These are phyloP conservation scores for Trematosphaeria pertusa DNA, from an alignment of 2,329 filamentous ascomycete genomes.

Conservation along the genomic window DNA sequence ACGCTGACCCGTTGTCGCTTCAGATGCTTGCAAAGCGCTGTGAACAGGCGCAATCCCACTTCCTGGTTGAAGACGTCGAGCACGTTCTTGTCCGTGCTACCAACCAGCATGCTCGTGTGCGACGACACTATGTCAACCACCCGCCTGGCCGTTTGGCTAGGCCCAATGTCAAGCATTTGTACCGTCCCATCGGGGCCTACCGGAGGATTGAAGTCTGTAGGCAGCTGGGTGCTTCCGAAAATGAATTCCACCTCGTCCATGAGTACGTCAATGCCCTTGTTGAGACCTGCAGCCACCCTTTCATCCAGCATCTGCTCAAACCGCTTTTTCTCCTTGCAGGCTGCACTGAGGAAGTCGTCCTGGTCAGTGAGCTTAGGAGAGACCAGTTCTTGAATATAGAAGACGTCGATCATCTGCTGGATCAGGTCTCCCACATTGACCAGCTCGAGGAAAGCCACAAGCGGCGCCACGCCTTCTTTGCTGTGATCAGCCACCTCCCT, in stretches of 20 bases:
- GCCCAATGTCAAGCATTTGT: slow-evolving; percentile 66
- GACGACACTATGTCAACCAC: slow-evolving; percentile 86
- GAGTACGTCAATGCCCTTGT: slow-evolving; percentile 96
- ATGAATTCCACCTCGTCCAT: slow-evolving; percentile 99
- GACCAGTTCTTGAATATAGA: slow-evolving; percentile 94
- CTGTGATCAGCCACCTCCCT: slow-evolving; percentile 77
- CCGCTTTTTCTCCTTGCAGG: slow-evolving; percentile 93
- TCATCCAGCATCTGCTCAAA: slow-evolving; percentile 99
- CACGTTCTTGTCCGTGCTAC: slow-evolving; percentile 97
- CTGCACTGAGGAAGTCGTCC: slow-evolving; percentile 92
- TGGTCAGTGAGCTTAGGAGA: slow-evolving; percentile 82
- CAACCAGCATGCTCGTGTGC: slow-evolving; percentile 91
- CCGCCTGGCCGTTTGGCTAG: slow-evolving; percentile 78
- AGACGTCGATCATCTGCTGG: slow-evolving; percentile 98
- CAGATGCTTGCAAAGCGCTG: slow-evolving; percentile 92
- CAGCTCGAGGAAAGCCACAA: slow-evolving; percentile 94
- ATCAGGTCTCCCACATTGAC: slow-evolving; percentile 98
- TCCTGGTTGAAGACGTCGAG: slow-evolving; percentile 99
- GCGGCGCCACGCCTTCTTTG: slow-evolving; percentile 79
- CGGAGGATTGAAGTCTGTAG: slow-evolving; percentile 88
- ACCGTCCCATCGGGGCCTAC: slow-evolving; percentile 42
- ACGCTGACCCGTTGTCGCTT: slow-evolving; percentile 94
- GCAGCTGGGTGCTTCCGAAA: slow-evolving; percentile 83
- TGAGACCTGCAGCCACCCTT: slow-evolving; percentile 90
- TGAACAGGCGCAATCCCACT: slow-evolving; percentile 90